These are phyloP conservation scores for Serendipita sp. DNA, from an alignment of 768 basidiomycete genomes.

Conservation along the genomic window DNA sequence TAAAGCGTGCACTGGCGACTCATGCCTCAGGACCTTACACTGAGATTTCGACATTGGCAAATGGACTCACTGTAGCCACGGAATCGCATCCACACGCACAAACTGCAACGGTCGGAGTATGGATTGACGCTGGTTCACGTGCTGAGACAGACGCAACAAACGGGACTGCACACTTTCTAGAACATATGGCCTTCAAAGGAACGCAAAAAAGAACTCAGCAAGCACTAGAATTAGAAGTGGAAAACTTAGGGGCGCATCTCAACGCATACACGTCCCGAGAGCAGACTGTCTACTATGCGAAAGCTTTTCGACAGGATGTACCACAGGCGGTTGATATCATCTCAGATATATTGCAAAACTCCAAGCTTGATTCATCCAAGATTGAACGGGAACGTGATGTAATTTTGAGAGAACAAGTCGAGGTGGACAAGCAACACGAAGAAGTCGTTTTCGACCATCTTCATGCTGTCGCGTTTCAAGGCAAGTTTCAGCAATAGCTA, in stretches of 20 bases:
- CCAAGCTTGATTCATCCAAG: constrained; percentile 71
- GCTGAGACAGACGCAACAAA: constrained; percentile 91
- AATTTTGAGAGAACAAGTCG: constrained; percentile 92
- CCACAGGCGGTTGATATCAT: constrained; percentile 86
- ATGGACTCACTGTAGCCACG: constrained; percentile 90
- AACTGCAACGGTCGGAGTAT: constrained; percentile 97
- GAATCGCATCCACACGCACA: constrained; percentile 79
- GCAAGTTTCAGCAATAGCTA: constrained; percentile 28
- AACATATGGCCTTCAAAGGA: constrained; percentile 98
- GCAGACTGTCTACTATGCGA: constrained; percentile 98
- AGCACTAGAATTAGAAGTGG: constrained; percentile 87
- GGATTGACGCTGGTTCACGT: constrained; percentile 96
- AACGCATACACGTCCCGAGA: constrained; percentile 98
- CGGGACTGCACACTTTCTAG: constrained; percentile 96
- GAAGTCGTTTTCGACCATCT: constrained; percentile 98
- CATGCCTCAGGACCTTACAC: constrained; percentile 55
- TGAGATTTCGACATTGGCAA: constrained; percentile 80
- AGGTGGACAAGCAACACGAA: constrained; percentile 96
- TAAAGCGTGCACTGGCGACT: not conserved
- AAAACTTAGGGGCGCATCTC: constrained; percentile 91
- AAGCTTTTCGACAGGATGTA: constrained; percentile 94
- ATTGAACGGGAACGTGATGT: constrained; percentile 95
- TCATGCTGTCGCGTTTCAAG: constrained; percentile 91
- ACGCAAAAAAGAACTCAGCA: constrained; percentile 79
- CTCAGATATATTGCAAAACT: constrained; percentile 93